A percentile compares a stretch with the other conserved stretches of the same genome.
phyloP scores from a whole-genome alignment of 2,329 filamentous ascomycete genomes.

The Diaporthe vaccinii region DNA sequence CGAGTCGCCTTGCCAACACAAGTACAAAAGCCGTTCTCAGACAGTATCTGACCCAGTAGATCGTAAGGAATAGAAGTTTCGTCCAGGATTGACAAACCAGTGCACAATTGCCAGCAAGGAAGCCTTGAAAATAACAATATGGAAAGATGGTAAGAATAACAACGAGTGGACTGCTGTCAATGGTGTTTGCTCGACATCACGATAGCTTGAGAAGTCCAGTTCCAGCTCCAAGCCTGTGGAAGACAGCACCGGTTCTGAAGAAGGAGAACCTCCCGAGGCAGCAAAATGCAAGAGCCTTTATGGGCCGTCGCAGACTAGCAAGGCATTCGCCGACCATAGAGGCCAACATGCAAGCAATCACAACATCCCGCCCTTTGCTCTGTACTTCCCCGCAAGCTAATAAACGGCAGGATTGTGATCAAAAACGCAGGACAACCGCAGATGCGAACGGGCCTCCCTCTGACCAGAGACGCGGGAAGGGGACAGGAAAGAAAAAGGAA shows the following conservation, averaged over 20 bases:
- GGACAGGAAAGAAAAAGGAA: slow-evolving; percentile 6
- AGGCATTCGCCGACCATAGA: slow-evolving; percentile 9
- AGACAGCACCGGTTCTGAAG: slow-evolving; percentile 2
- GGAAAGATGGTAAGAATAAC: not conserved
- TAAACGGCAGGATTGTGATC: slow-evolving; percentile 4
- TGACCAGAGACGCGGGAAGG: slow-evolving; percentile 12
- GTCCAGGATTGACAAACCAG: not conserved
- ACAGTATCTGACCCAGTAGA: not conserved
- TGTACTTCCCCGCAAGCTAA: slow-evolving; percentile 11
- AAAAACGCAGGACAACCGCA: not conserved
- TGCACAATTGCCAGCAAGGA: not conserved
- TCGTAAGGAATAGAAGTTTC: not conserved
- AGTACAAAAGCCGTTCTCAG: not conserved
- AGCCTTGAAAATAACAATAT: slow-evolving; percentile 31
- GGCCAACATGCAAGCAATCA: slow-evolving; percentile 17
- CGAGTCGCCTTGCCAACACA: too few species aligned
- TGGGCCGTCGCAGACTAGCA: slow-evolving; percentile 13
- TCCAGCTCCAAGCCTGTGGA: not conserved
- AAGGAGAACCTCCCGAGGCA: slow-evolving; percentile 13
- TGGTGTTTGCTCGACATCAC: slow-evolving; percentile 3
- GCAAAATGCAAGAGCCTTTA: slow-evolving; percentile 34
- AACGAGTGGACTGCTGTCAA: not conserved
- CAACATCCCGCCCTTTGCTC: slow-evolving; percentile 20
- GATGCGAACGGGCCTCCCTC: slow-evolving; percentile 31
- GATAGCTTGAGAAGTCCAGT: slow-evolving; percentile 4